phyloP scores from a whole-genome alignment of 441 rosid genomes.

The Populus trichocarpa region DNA sequence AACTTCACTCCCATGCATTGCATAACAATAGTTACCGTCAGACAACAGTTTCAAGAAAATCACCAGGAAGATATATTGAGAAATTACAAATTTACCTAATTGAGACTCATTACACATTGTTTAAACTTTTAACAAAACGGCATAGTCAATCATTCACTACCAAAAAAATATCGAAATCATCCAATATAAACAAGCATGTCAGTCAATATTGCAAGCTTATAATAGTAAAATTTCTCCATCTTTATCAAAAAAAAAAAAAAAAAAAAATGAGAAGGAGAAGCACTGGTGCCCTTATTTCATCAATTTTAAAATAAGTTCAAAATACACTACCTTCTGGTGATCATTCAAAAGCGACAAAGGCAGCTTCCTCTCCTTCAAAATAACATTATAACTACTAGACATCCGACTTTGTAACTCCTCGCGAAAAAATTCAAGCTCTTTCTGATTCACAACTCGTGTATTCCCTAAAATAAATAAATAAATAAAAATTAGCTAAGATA shows the following conservation, averaged over 20 bases:
- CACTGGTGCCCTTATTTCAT: background rate
- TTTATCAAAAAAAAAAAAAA: no score
- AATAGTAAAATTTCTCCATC: background rate
- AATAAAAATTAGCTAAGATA: background rate
- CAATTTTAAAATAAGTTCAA: background rate
- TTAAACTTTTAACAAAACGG: background rate
- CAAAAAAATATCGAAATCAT: background rate
- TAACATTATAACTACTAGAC: slow-evolving; percentile 71
- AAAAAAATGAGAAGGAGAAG: no score
- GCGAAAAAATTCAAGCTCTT: slow-evolving; percentile 70
- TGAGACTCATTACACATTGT: background rate
- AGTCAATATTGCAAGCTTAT: background rate
- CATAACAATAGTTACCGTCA: background rate
- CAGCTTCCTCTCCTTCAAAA: slow-evolving; percentile 73
- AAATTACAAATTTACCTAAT: background rate
- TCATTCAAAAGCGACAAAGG: slow-evolving; percentile 82
- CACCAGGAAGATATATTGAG: background rate
- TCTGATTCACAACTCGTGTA: slow-evolving; percentile 74
- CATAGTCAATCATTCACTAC: background rate
- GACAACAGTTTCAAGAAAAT: background rate
- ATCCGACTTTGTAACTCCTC: slow-evolving; percentile 67
- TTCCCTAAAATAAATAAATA: slow-evolving; percentile 44
- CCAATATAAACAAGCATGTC: background rate
- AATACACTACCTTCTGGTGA: slow-evolving; percentile 53
- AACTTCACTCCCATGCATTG: background rate